Evolutionary conservation across 345 rosid species (phyloP).

Genomic region (Boechera retrofracta): DNA sequence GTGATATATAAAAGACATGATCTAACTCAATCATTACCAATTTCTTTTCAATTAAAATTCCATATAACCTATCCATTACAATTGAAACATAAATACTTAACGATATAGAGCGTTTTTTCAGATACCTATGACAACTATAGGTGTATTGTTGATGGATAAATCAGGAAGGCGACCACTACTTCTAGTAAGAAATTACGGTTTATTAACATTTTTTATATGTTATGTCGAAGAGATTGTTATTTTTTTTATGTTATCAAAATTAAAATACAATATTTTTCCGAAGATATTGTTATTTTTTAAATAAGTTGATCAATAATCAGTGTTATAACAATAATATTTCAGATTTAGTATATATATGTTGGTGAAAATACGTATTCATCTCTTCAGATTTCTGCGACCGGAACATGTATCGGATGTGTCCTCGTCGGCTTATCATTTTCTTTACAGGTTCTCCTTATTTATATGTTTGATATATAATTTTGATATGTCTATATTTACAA

Average conservation of each 20-base stretch:
- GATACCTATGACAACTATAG: conserved; percentile 80
- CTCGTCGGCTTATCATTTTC: conserved; percentile 61
- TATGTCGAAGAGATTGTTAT: not conserved
- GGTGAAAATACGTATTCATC: not conserved
- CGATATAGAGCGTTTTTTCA: conserved; percentile 12
- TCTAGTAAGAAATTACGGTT: conserved; percentile 51
- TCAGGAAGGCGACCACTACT: conserved; percentile 77
- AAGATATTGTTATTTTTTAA: no score
- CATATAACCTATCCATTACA: not conserved
- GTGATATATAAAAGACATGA: no score
- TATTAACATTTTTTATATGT: not conserved
- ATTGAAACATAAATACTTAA: not conserved
- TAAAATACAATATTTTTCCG: no score
- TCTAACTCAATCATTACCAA: not conserved
- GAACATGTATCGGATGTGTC: conserved; percentile 74
- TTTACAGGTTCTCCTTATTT: conserved; percentile 49
- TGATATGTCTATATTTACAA: not conserved
- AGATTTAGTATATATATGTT: no score
- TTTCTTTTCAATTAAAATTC: not conserved
- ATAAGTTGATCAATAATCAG: no score
- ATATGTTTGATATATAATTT: not conserved
- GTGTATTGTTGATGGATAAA: conserved; percentile 71
- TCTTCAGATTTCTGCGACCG: conserved; percentile 78
- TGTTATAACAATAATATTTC: no score
- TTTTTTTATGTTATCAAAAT: no score